Evolutionary conservation across 2,329 filamentous ascomycete species (phyloP), one percentile per base, ranked within the genome.

Genomic region (Rhinocladiella similis): DNA sequence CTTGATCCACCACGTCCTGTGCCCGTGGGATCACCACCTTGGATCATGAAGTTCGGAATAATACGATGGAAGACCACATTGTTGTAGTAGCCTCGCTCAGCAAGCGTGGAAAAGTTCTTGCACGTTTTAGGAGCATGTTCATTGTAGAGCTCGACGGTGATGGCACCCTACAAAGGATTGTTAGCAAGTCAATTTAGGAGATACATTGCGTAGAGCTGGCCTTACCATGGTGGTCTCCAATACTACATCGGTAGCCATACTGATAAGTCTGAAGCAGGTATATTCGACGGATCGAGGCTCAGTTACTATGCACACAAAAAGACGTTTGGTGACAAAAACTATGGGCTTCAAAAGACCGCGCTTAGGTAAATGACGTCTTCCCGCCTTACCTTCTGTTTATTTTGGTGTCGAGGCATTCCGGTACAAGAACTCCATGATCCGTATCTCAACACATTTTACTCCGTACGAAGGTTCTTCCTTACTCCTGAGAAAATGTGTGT

Each of bases 11-110:
- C 94, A 57, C 91, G 86, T 50, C 94, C 94, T 1, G 91, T 97
- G 59, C 92, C 93, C 0, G 93, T 96, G 1, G 93, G 93, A 73
- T 99, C 94, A 57, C 93, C 92, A 60, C 88, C 90, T 77, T 97
- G 93, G 56, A 96, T 82, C 93, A 99, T 97, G 80, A 99, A 99
- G 75, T 90, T 85, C 50, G 90, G 86, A 69, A 99, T 97, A 66
- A 97, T 87, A 72, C 94, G 91, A 79, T 97, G 94, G 81, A 97
- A 93, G 69, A 92, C 77, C 57, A 89, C 84, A 70, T 76, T 79
- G 77, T 94, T 84, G 83, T 96, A 99, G 83, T 97, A 97, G 65
- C 90, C 90, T 65, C 91, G 83, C 60, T 83, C 78, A 18, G 86
- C 85, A 50, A 97, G 89, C 3, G 88, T 89, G 22, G 81, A 72